Percentiles rank a stretch among this genome's conserved stretches.
Conservation (phyloP, 2,329 filamentous ascomycete species). For the Epichloe gansuensis region DNA sequence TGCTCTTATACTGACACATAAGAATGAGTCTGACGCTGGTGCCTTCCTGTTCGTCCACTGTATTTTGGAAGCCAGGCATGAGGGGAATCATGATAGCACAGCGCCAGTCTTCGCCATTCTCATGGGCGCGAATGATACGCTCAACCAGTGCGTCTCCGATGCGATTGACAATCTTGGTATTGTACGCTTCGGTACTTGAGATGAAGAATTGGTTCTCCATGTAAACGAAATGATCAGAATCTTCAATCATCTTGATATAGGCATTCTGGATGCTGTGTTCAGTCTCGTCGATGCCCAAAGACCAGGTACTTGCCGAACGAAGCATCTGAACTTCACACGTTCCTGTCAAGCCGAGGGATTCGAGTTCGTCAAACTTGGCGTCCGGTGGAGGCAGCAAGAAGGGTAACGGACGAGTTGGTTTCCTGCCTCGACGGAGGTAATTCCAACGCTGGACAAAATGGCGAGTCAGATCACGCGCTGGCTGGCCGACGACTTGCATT, state of each 20-base stretch:
- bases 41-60: conserved; percentile 84
- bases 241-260: conserved; percentile 86
- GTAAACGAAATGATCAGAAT: conserved; percentile 94
- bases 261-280: conserved; percentile 95
- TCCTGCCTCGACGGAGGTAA: conserved; percentile 83
- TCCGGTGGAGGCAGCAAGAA: conserved; percentile 90
- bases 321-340: conserved; percentile 96
- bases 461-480: conserved; percentile 81
- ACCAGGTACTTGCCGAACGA: conserved; percentile 84
- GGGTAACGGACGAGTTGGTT: conserved; percentile 83
- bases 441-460: conserved; percentile 99
- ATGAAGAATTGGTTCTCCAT: conserved; percentile 99
- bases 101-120: conserved; percentile 80
- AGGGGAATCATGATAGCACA: conserved; percentile 83
- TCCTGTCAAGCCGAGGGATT: conserved; percentile 76
- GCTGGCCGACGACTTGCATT: conserved; percentile 96
- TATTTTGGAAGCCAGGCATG: conserved; percentile 98
- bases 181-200: conserved; percentile 79
- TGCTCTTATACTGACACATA: conserved; percentile 93
- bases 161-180: conserved; percentile 76
- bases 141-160: conserved; percentile 93
- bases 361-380: conserved; percentile 73
- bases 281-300: conserved; percentile 71
- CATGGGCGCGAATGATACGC: conserved; percentile 71
- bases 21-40: conserved; percentile 92